Percentiles rank a stretch among this genome's conserved stretches.
Conservation (phyloP, 2,329 filamentous ascomycete genomes). For the Elsinoe fawcettii region DNA sequence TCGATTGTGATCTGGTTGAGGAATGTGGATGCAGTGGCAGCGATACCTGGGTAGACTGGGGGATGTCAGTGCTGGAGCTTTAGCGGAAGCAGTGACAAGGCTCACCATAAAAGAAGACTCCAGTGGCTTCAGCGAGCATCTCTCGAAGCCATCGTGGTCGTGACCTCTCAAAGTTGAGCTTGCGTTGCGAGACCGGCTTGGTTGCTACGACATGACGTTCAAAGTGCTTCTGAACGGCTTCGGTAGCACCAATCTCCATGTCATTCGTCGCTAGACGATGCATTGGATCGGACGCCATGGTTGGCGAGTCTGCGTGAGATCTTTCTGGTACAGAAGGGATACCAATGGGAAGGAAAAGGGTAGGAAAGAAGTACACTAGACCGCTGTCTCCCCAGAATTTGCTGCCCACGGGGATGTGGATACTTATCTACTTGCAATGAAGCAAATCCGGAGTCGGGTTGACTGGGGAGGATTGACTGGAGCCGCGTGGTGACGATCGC, state of each 20-base stretch:
- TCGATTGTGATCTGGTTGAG: conserved; percentile 30
- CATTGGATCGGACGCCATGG: conserved; percentile 9
- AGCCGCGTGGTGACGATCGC: conserved; percentile 3
- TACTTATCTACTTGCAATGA: not conserved
- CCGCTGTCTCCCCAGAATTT: not conserved
- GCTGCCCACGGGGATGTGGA: not conserved
- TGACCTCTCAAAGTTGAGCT: conserved; percentile 47
- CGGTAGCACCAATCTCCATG: conserved; percentile 47
- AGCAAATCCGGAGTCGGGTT: conserved; percentile 7
- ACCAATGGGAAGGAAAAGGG: not conserved
- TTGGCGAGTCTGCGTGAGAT: not conserved
- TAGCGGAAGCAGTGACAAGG: conserved; percentile 18
- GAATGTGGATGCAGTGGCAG: conserved; percentile 46
- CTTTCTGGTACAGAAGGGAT: not conserved
- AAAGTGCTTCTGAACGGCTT: conserved; percentile 46
- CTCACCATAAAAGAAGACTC: conserved; percentile 49
- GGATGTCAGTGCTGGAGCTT: conserved; percentile 9
- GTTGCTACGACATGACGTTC: conserved; percentile 43
- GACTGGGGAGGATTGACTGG: conserved; percentile 8
- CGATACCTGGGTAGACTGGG: conserved; percentile 42
- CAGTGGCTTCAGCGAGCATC: conserved; percentile 49
- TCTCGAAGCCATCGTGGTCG: conserved; percentile 49
- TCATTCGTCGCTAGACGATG: conserved; percentile 23
- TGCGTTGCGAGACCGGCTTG: conserved; percentile 46
- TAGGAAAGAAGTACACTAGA: not conserved